Evolutionary conservation across 2,329 filamentous ascomycete genomes (phyloP).

Genomic region (Ceratocystis lukuohia): DNA sequence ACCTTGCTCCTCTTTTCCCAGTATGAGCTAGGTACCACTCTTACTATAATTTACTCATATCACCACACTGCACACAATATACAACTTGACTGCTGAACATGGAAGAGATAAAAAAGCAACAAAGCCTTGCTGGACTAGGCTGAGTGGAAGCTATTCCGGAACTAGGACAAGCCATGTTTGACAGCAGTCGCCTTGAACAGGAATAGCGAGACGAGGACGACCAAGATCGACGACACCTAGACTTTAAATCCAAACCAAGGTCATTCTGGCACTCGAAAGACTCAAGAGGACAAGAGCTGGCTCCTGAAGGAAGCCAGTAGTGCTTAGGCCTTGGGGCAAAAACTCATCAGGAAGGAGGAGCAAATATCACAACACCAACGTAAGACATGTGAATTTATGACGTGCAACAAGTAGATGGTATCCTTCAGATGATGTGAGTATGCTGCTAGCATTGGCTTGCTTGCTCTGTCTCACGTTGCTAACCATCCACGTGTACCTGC

Average conservation of each 20-base stretch:
- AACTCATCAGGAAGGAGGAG: no score
- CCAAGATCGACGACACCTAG: not conserved
- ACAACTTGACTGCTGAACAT: no score
- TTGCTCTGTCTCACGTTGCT: not conserved
- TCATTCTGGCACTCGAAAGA: no score
- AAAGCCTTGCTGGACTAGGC: not conserved
- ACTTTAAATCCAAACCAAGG: not conserved
- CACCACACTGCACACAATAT: no score
- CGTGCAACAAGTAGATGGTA: not conserved
- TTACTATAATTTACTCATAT: no score
- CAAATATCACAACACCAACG: not conserved
- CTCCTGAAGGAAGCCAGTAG: no score
- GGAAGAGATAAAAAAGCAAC: not conserved
- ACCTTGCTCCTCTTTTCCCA: no score
- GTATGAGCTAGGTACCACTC: no score
- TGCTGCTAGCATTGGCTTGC: not conserved
- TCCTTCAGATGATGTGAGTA: not conserved
- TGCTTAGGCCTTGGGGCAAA: no score
- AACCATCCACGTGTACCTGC: not conserved
- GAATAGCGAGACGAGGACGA: not conserved
- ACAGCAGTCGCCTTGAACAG: not conserved
- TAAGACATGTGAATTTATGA: not conserved
- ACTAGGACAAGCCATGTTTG: constrained; percentile 4
- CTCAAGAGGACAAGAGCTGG: no score
- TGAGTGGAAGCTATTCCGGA: not conserved